Evolutionary conservation across 2,329 filamentous ascomycete species (phyloP).

Genomic region (Neopestalotiopsis sp.): DNA sequence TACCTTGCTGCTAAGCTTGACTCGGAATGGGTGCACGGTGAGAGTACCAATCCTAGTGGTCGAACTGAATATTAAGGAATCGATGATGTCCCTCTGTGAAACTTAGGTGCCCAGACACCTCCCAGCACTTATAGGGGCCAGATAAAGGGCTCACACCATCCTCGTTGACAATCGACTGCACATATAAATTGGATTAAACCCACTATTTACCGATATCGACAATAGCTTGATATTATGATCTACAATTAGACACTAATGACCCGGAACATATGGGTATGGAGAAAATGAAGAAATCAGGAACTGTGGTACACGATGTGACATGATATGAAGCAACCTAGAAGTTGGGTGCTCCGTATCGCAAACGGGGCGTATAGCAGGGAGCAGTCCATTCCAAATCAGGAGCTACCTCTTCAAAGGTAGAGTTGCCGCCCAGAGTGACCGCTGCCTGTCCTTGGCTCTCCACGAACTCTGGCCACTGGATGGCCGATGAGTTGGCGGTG

Average conservation of each 20-base stretch:
- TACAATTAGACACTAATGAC: background rate
- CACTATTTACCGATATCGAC: background rate
- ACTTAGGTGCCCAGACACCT: background rate
- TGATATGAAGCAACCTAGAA: background rate
- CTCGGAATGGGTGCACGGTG: background rate
- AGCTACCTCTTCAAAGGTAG: background rate
- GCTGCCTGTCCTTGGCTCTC: background rate
- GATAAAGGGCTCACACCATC: background rate
- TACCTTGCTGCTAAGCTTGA: background rate
- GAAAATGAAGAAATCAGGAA: background rate
- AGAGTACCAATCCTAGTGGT: background rate
- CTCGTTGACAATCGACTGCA: background rate
- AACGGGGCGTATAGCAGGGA: background rate
- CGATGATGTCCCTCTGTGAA: background rate
- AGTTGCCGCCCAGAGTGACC: background rate
- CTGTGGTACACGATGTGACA: background rate
- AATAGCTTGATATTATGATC: background rate
- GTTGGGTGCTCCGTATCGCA: background rate
- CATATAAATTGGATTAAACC: background rate
- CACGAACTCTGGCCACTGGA: background rate
- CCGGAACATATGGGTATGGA: background rate
- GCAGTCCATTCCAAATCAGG: background rate
- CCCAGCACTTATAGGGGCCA: background rate
- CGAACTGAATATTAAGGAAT: background rate
- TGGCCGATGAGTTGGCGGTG: background rate